Evolutionary conservation across 2,329 filamentous ascomycete species (phyloP).

Genomic region (Diaporthe citriasiana): DNA sequence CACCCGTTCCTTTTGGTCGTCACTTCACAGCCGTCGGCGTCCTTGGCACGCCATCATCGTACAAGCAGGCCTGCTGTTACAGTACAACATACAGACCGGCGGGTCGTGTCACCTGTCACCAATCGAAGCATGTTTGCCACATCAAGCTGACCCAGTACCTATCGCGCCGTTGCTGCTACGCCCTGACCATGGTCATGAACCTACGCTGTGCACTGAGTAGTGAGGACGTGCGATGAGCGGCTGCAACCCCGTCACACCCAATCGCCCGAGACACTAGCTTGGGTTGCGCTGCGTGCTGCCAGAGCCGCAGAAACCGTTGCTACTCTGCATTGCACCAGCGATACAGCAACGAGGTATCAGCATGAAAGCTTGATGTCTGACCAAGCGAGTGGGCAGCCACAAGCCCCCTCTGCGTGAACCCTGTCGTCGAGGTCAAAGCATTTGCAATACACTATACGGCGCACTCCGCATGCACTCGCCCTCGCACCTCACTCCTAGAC

Average conservation of each 20-base stretch:
- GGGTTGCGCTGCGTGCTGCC: neutral
- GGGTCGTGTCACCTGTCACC: neutral
- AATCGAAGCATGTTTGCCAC: constrained; percentile 1
- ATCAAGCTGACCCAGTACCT: neutral
- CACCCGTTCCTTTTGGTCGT: too few species aligned
- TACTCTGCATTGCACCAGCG: neutral
- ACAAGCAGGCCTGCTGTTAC: neutral
- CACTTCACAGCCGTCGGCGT: neutral
- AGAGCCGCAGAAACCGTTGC: constrained; percentile 12
- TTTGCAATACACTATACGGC: neutral
- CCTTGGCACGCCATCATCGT: neutral
- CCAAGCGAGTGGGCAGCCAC: neutral
- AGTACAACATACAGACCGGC: neutral
- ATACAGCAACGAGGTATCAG: neutral
- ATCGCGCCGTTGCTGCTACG: neutral
- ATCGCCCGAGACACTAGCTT: constrained; percentile 3
- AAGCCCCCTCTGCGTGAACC: neutral
- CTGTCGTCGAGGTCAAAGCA: neutral
- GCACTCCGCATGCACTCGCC: neutral
- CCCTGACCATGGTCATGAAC: neutral
- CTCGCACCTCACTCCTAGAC: neutral
- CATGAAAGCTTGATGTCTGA: neutral
- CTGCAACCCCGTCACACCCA: constrained; percentile 34
- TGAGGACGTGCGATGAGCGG: constrained; percentile 20
- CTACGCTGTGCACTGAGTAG: neutral